Evolutionary conservation across 2,329 filamentous ascomycete genomes (phyloP).

Genomic region (Talaromyces sp.): DNA sequence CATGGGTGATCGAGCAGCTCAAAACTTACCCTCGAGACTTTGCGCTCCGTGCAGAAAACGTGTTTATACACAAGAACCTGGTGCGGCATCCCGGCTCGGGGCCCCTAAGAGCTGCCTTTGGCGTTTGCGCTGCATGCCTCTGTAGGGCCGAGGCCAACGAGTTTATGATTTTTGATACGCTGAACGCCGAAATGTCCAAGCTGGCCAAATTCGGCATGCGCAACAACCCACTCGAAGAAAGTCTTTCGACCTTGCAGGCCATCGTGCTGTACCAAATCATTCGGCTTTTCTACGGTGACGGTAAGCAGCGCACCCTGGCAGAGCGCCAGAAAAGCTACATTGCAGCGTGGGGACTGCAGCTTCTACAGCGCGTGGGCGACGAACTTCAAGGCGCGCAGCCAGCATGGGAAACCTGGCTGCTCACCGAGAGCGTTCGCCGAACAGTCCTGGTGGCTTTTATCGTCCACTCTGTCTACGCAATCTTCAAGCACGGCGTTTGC

Average conservation of each 20-base stretch:
- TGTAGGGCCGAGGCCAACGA: neutral
- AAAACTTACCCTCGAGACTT: neutral
- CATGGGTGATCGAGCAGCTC: neutral
- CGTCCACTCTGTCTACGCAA: neutral
- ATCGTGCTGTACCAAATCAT: constrained; percentile 5
- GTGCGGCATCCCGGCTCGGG: neutral
- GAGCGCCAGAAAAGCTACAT: neutral
- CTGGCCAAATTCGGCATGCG: neutral
- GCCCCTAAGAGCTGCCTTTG: neutral
- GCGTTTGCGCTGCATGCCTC: neutral
- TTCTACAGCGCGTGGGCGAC: neutral
- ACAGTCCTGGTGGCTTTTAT: constrained; percentile 5
- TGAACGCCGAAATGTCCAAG: neutral
- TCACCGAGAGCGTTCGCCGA: constrained; percentile 6
- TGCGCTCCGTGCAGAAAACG: neutral
- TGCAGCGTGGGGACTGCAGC: neutral
- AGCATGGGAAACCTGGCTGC: constrained; percentile 3
- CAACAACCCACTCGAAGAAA: neutral
- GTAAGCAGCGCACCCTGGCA: neutral
- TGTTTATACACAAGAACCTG: constrained; percentile 2
- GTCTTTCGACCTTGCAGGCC: neutral
- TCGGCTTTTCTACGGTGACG: constrained; percentile 1
- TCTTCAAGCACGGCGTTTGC: constrained; percentile 1
- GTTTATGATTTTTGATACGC: neutral
- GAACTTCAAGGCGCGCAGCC: neutral